Percentiles rank a stretch among this genome's conserved stretches.
These are phyloP conservation scores for Sporothrix euskadiensis DNA, from an alignment of 2,329 filamentous ascomycete species.

Conservation along the genomic window DNA sequence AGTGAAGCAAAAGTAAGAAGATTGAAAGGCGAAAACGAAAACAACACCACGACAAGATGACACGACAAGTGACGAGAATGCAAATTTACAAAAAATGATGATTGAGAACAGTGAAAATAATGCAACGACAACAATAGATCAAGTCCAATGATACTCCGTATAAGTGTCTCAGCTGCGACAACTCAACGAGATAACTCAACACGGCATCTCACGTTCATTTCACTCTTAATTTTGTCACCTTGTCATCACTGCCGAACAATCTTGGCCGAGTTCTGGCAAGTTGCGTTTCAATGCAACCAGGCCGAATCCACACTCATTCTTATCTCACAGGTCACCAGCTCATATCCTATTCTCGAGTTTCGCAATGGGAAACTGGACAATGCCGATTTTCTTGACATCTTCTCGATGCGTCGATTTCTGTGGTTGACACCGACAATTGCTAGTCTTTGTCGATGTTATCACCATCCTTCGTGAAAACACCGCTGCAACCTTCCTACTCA, in stretches of 20 bases:
- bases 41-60: not conserved
- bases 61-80: not conserved
- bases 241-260: not conserved
- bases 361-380: too few relatives aligned
- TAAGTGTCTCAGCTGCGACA: too few relatives aligned
- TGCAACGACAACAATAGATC: not conserved
- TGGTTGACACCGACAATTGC: not conserved
- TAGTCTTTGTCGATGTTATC: not conserved
- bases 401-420: not conserved
- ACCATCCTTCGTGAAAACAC: not conserved
- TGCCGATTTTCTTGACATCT: too few relatives aligned
- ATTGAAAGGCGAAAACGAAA: not conserved
- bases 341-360: too few relatives aligned
- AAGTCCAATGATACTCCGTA: too few relatives aligned
- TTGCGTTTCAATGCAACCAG: not conserved
- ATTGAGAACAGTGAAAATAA: not conserved
- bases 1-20: not conserved
- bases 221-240: not conserved
- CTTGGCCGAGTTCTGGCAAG: not conserved
- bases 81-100: not conserved
- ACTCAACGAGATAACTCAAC: not conserved
- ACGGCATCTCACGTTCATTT: not conserved
- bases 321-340: not conserved
- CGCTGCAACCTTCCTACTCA: not conserved
- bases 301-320: not conserved